Evolutionary conservation across 192 early-diverging fungal species (phyloP).

Genomic region (Bifiguratus adelaidae): DNA sequence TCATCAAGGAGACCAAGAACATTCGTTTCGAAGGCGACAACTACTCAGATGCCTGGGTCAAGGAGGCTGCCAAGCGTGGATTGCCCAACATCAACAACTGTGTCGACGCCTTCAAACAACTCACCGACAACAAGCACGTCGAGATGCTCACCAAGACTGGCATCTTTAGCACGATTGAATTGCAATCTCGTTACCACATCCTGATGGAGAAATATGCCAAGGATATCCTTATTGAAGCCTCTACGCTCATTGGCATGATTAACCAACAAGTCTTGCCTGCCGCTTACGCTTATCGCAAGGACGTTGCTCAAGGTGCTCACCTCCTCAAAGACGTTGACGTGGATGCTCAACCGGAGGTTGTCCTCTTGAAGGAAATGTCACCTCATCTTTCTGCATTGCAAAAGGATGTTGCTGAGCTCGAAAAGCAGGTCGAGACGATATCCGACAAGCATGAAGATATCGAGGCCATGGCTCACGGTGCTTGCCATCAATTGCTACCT

Average conservation of each 20-base stretch:
- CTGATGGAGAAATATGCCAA: constrained; percentile 96
- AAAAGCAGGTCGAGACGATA: constrained; percentile 38
- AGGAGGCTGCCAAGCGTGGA: constrained; percentile 88
- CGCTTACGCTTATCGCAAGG: constrained; percentile 79
- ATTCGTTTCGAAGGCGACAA: constrained; percentile 97
- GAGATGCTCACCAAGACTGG: constrained; percentile 69
- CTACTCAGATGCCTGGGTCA: constrained; percentile 91
- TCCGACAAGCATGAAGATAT: constrained; percentile 46
- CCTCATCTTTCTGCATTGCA: constrained; percentile 48
- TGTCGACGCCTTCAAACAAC: constrained; percentile 82
- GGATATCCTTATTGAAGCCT: constrained; percentile 89
- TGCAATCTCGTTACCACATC: constrained; percentile 91
- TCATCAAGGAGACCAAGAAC: constrained; percentile 66
- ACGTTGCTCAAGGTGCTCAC: constrained; percentile 73
- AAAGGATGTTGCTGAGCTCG: constrained; percentile 39
- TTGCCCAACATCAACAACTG: constrained; percentile 91
- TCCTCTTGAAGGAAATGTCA: constrained; percentile 55
- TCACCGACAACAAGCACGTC: constrained; percentile 57
- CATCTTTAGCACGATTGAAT: constrained; percentile 81
- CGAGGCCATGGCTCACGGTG: constrained; percentile 52
- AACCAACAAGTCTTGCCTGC: constrained; percentile 82
- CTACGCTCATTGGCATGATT: constrained; percentile 77
- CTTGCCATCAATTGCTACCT: constrained; percentile 47
- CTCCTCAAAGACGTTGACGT: constrained; percentile 49
- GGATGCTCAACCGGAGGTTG: constrained; percentile 56